phyloP scores from a whole-genome alignment of 2,329 filamentous ascomycete species.

The Torrubiella hemipterigena region DNA sequence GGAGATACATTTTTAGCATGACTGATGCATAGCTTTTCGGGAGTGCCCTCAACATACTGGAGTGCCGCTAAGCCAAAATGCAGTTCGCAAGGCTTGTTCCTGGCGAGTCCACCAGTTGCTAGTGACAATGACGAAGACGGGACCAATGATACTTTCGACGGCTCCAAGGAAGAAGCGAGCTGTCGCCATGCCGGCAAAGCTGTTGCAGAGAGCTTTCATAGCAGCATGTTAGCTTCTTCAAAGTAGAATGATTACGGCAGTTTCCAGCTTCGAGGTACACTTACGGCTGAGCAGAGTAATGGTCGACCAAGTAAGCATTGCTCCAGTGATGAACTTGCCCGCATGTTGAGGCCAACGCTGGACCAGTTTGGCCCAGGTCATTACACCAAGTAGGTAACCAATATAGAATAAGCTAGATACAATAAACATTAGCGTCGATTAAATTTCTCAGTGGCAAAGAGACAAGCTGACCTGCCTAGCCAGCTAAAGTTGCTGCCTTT shows the following conservation, averaged over 20 bases:
- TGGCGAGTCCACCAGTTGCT: constrained; percentile 2
- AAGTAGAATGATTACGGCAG: not conserved
- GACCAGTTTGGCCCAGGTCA: constrained; percentile 2
- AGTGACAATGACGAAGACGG: constrained; percentile 1
- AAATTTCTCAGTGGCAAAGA: too few species aligned
- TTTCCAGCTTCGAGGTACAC: not conserved
- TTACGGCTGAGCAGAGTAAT: constrained; percentile 2
- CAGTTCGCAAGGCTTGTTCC: constrained; percentile 1
- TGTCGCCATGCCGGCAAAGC: not conserved
- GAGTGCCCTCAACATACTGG: not conserved
- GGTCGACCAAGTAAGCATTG: not conserved
- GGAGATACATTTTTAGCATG: not conserved
- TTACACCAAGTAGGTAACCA: constrained; percentile 2
- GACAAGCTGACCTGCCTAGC: not conserved
- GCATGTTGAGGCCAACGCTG: constrained; percentile 3
- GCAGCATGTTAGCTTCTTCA: not conserved
- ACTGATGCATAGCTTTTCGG: not conserved
- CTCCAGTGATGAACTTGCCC: constrained; percentile 2
- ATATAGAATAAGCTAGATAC: constrained; percentile 2
- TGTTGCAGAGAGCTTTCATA: not conserved
- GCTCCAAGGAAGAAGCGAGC: constrained; percentile 1
- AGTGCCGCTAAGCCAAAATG: constrained; percentile 1
- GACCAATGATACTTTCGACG: constrained; percentile 1
- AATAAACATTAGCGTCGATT: too few species aligned
- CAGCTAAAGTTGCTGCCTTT: constrained; percentile 2